Base-by-base conservation (phyloP, 108 stramenopile species). In the Cylindrotheca fusiformis region DNA sequence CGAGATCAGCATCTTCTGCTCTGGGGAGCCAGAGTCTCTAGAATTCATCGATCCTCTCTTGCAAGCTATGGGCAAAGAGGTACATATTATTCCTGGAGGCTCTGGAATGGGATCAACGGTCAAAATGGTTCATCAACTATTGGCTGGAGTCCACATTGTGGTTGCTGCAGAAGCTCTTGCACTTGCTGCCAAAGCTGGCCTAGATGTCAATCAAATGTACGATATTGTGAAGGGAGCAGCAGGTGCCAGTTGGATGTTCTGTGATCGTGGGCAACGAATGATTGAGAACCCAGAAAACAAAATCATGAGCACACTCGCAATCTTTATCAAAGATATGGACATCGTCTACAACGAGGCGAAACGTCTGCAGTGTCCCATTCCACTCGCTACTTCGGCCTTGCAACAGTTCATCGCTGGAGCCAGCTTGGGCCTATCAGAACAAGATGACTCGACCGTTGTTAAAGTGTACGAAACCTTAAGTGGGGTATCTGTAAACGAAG, bases 311-410 rank as follows among this genome's bases (percentile, higher is more conserved):
- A 69, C 80, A 1, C 55, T 88, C 31, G 77, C 67, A 45, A 91
- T 91, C 20, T 79, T 87, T 55, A 71, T 91, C 46, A 91, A 91
- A 55, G 90, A 91, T 77, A 58, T 91, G 65, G 86, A 85, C 59
- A 87, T 91, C 58, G 90, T 91, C 23, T 76, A 83, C 55, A 65
- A 48, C 19, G 85, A 83, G 61, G 79, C 86, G 12, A 84, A 84
- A 44, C 47, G 60, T 36, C 55, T 84, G 41, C 65, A 71, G 45
- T 63, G 61, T 5, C 85, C 85, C 14, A 79, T 78, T 12, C 90
- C 90, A 0, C 18, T 92, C 2, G 85, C 87, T 3, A 59, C 69
- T 6, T 64, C 77, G 24, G 90, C 90, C 0, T 59, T 92, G 28
- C 85, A 92, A 48, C 85, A 88, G 49, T 88, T 88, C 52, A 81